These are phyloP conservation scores for Ophiognomonia clavigignenti-juglandacearum DNA, from an alignment of 2,329 filamentous ascomycete species.

Conservation along the genomic window DNA sequence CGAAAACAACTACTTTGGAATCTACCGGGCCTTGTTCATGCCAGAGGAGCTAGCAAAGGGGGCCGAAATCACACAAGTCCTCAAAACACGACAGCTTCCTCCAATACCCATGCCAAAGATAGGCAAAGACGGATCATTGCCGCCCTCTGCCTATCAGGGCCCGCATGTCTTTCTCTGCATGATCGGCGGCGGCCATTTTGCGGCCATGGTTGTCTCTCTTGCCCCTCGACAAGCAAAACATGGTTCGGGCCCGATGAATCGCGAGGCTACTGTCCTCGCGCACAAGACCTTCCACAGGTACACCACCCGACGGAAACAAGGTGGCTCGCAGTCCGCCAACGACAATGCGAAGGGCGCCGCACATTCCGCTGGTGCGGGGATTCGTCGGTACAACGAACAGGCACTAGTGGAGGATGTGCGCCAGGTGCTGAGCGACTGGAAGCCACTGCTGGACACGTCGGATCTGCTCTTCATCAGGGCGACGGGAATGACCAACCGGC, in stretches of 20 bases:
- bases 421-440: slow-evolving; percentile 78
- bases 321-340: slow-evolving; percentile 89
- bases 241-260: slow-evolving; percentile 65
- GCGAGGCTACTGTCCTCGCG: slow-evolving; percentile 81
- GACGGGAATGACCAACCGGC: slow-evolving; percentile 78
- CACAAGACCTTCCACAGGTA: slow-evolving; percentile 99
- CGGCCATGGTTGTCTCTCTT: slow-evolving; percentile 89
- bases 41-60: slow-evolving; percentile 63
- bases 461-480: slow-evolving; percentile 86
- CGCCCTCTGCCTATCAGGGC: slow-evolving; percentile 55
- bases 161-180: slow-evolving; percentile 96
- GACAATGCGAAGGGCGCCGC: slow-evolving; percentile 92
- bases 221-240: slow-evolving; percentile 72
- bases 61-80: slow-evolving; percentile 56
- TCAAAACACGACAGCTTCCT: slow-evolving; percentile 73
- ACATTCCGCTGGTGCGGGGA: slow-evolving; percentile 84
- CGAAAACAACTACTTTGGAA: slow-evolving; percentile 72
- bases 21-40: slow-evolving; percentile 81
- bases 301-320: slow-evolving; percentile 92
- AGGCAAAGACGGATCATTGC: slow-evolving; percentile 52
- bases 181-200: slow-evolving; percentile 97
- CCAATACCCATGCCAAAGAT: slow-evolving; percentile 52
- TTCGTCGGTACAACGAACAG: slow-evolving; percentile 91
- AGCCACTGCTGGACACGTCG: slow-evolving; percentile 73
- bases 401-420: slow-evolving; percentile 87